A percentile compares a stretch with the other conserved stretches of the same genome.
Evolutionary conservation across 106 monocot species (phyloP).

Genomic region (Gastrodia elata): DNA sequence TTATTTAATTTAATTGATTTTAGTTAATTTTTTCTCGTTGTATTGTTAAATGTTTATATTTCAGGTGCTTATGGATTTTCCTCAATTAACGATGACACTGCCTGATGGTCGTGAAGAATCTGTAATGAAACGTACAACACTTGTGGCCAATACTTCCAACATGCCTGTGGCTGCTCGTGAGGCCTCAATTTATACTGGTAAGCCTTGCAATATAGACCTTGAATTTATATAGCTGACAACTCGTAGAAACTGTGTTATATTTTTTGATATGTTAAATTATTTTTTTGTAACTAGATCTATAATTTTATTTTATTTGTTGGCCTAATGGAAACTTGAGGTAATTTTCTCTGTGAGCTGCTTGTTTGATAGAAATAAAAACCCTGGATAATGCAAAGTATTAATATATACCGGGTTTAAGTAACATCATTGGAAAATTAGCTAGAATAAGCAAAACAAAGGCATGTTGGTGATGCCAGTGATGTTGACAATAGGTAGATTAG

Average conservation of each 20-base stretch:
- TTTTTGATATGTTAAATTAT: neutral
- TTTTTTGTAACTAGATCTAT: neutral
- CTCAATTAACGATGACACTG: conserved; percentile 97
- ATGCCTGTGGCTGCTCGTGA: conserved; percentile 99
- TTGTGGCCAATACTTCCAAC: conserved; percentile 99
- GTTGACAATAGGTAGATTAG: too few relatives aligned
- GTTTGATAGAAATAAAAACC: too few relatives aligned
- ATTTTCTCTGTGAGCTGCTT: neutral
- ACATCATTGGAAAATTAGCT: too few relatives aligned
- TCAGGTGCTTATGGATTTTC: conserved; percentile 99
- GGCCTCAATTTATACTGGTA: conserved; percentile 98
- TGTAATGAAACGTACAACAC: conserved; percentile 98
- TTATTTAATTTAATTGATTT: conserved; percentile 5
- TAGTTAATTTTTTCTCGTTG: conserved; percentile 1
- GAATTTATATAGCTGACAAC: neutral
- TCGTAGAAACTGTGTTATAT: neutral
- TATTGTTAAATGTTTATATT: conserved; percentile 1
- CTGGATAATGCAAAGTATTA: too few relatives aligned
- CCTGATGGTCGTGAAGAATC: conserved; percentile 99
- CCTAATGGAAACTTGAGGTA: neutral
- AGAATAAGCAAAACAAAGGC: too few relatives aligned
- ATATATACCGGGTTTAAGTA: too few relatives aligned
- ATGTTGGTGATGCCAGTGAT: too few relatives aligned
- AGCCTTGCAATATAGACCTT: neutral
- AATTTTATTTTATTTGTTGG: neutral